A percentile compares a stretch with the other conserved stretches of the same genome.
phyloP scores from a whole-genome alignment of 2,329 filamentous ascomycete species.

The Cadophora gregata region DNA sequence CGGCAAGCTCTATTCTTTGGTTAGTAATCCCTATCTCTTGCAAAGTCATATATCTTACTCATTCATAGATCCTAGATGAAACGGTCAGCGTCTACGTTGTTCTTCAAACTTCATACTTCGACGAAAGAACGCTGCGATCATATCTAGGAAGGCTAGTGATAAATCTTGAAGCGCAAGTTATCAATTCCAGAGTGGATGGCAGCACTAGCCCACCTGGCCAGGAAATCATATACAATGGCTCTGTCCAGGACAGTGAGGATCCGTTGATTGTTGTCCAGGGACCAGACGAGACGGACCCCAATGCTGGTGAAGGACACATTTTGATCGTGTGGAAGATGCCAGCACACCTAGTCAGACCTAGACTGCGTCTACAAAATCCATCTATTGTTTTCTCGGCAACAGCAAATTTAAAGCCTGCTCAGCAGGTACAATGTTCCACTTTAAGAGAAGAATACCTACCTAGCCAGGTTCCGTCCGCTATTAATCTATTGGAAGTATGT shows the following conservation, averaged over 20 bases:
- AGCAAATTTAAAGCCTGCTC: slow-evolving; percentile 62
- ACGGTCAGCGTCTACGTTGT: slow-evolving; percentile 71
- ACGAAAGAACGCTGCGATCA: slow-evolving; percentile 61
- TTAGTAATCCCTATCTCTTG: slow-evolving; percentile 50
- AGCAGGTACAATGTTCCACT: slow-evolving; percentile 50
- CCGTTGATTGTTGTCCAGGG: slow-evolving; percentile 54
- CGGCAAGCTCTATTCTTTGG: slow-evolving; percentile 75
- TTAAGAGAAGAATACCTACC: slow-evolving; percentile 68
- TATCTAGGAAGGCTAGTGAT: slow-evolving; percentile 69
- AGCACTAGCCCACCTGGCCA: slow-evolving; percentile 52
- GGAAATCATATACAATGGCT: slow-evolving; percentile 66
- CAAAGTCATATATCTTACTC: slow-evolving; percentile 51
- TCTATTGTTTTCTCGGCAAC: slow-evolving; percentile 69
- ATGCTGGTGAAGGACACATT: slow-evolving; percentile 48
- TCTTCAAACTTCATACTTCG: slow-evolving; percentile 66
- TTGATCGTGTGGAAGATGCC: slow-evolving; percentile 66
- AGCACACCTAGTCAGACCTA: slow-evolving; percentile 62
- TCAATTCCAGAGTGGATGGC: slow-evolving; percentile 60
- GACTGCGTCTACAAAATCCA: slow-evolving; percentile 70
- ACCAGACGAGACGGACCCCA: slow-evolving; percentile 49
- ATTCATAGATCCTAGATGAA: slow-evolving; percentile 70
- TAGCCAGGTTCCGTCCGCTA: slow-evolving; percentile 70
- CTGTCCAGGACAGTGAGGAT: slow-evolving; percentile 55
- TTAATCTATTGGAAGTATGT: slow-evolving; percentile 72
- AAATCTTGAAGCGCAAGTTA: slow-evolving; percentile 69